Evolutionary conservation across 768 basidiomycete species (phyloP), one percentile per base, ranked within the genome.

Genomic region (Naganishia vaughanmartiniae): DNA sequence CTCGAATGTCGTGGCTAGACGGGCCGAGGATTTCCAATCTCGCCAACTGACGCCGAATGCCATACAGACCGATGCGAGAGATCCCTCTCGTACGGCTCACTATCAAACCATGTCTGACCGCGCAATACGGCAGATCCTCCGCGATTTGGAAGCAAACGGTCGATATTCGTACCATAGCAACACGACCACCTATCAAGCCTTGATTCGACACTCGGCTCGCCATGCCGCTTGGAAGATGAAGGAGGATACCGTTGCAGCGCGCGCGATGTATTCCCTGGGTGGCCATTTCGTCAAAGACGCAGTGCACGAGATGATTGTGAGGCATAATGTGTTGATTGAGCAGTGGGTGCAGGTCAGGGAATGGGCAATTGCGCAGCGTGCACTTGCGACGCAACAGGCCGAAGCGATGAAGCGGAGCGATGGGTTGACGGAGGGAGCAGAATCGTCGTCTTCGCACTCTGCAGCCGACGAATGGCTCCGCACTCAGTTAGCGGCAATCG

Each of bases 211-310:
- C 51, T 21, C 33, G 21, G 26, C 56, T 21, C 56, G 57, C n/a
- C 60, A 63, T 26, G 60, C 60, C n/a, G 39, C 60, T 42, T 45
- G 60, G 60, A 63, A 63, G 60, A 63, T 63, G 60, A 45, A 63
- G 39, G 24, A 63, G n/a, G 39, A 63, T 42, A 63, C 36, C 15
- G 39, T 42, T 51, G 57, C 45, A 9, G 36, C 56, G 46, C 21
- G 36, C 6, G 39, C 45, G 6, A 58, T 51, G 39, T 48, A 58
- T 33, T 31, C 56, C 7, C 34, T 69, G 9, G 68, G 68, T 17
- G 33, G 45, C 1, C 68, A 60, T 33, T 69, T 69, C 45, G 42
- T 69, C 39, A 46, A 48, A 45, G 42, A 58, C 15, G 68, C 68
- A 14, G 56, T 45, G 45, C 46, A 54, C 45, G 56, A 69, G 34